Evolutionary conservation across 2,329 filamentous ascomycete species (phyloP), one percentile per base, ranked within the genome.

Genomic region (Neonectria sp.): DNA sequence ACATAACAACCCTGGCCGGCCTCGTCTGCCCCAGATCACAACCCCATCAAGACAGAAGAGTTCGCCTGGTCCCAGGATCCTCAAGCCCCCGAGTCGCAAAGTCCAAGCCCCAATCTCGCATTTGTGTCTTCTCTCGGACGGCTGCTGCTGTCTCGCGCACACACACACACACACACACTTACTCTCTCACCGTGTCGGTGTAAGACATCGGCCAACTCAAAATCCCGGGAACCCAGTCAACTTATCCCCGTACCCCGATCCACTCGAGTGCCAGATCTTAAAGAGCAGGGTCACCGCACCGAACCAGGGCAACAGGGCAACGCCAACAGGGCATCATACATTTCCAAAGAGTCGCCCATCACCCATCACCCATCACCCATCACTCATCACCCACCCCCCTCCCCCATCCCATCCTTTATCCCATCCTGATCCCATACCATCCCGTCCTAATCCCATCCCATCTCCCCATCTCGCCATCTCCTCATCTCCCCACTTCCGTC

Each of bases 231-330:
- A 55, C 40, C 40, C 15, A 27, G 46, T 33, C 53, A 53, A 57
- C n/a, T 40, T 52, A 65, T 56, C 63, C 57, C 62, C 62, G 49
- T 63, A 61, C 48, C 60, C 59, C 70, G 72, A 68, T 74, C 72
- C 72, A 74, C 72, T 74, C 63, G 66, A 70, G 72, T 74, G 68
- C 72, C 72, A 74, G 72, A 74, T 74, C 72, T 74, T 55, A 65
- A 61, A 63, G 37, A 37, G 49, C 40, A 65, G 62, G 62, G 62
- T n/a, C 49, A 33, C 45, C 55, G 37, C 60, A 33, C 48, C 24
- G 53, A 58, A 37, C 35, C 35, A 37, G 35, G 35, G 35, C 35
- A 37, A 15, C 35, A 37, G 35, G 37, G 37, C 37, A 40, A 40
- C 37, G 37, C 37, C 37, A 40, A 55, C 55, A 63, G 55, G 55